Evolutionary conservation across 2,329 filamentous ascomycete genomes (phyloP), one percentile per base, ranked within the genome.

Genomic region (Apiospora phragmitis): DNA sequence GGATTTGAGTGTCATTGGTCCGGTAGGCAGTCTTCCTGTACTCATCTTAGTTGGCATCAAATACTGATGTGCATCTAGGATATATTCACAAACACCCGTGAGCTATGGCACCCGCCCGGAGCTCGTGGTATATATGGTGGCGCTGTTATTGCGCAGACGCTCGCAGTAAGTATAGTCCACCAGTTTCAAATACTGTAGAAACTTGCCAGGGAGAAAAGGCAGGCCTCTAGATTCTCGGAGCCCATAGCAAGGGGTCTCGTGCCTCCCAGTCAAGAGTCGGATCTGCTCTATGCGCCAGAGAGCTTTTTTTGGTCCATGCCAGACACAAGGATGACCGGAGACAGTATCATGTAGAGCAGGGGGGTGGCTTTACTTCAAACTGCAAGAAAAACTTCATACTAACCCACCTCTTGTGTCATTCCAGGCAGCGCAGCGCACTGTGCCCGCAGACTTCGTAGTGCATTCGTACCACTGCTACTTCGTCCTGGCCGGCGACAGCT

Each of bases 381-480:
- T 11, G 3, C 16, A 21, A 35, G 16, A 21, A 35, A 1, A 35
- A 21, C 7, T 9, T 21, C 4, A 62, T n/a, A 62, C 32, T 62
- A 12, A 62, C 55, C 4, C 2, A 38, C 18, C 32, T 12, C 9
- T 3, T 11, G 65, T 29, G n/a, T 18, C 26, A 41, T 32, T 95
- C 89, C 77, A 93, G 65, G 94, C 96, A 1, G 96, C 94, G 32
- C 94, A 97, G 81, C 90, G 91, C 78, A 99, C 96, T 11, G 93
- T 99, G 2, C 92, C 92, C 0, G 81, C 85, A 35, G 87, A 93
- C 79, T 98, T 97, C 82, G 89, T 91, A 71, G 90, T 96, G 67
- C 96, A 99, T 85, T 95, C 92, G 79, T 98, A 97, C 93, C 96
- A 99, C 87, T 98, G 96, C 88, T 99, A 98, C 85, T 99, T 99